Evolutionary conservation across 2,329 filamentous ascomycete species (phyloP), one percentile per base, ranked within the genome.

Genomic region (Ustulina deusta): DNA sequence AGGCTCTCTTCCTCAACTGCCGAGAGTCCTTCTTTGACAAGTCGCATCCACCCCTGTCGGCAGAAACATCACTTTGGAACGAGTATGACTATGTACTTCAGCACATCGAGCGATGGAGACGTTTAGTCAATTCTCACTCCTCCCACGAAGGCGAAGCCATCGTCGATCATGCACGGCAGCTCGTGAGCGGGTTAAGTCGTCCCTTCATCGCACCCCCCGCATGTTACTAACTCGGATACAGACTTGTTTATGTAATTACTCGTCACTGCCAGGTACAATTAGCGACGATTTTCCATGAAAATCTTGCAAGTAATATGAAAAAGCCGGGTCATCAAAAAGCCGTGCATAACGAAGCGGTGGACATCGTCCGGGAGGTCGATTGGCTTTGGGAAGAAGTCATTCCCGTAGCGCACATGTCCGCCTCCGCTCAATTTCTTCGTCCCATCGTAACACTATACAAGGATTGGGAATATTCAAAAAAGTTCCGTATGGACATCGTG

Each of bases 351-450:
- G 69, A 71, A 52, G 63, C 55, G 29, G 55, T 42, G 2, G 65
- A 72, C 1, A 69, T 78, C 11, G 40, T 72, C 17, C 71, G 72
- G 11, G 77, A 79, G 36, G 78, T 78, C 44, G 73, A 76, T 27
- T 78, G 75, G 29, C 69, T 79, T 1, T 78, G 76, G 77, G 77
- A 79, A 42, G 77, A 79, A 66, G 75, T 78, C 40, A 73, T 78
- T 25, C 77, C 77, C 6, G 77, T 79, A 7, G 76, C 77, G 1
- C 76, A 79, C 62, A 79, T 79, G 77, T 76, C 74, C 3, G 77
- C 77, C 7, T 76, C 78, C 42, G 74, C 74, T 25, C 73, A 78
- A 29, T 76, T 74, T 42, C 71, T 78, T 11, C 71, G 71, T 15
- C 76, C 75, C 2, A 71, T 78, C 48, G 36, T 72, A 3, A 58